Conservation (phyloP, 805 yeast species). For the Saccharomycopsis sp. region DNA sequence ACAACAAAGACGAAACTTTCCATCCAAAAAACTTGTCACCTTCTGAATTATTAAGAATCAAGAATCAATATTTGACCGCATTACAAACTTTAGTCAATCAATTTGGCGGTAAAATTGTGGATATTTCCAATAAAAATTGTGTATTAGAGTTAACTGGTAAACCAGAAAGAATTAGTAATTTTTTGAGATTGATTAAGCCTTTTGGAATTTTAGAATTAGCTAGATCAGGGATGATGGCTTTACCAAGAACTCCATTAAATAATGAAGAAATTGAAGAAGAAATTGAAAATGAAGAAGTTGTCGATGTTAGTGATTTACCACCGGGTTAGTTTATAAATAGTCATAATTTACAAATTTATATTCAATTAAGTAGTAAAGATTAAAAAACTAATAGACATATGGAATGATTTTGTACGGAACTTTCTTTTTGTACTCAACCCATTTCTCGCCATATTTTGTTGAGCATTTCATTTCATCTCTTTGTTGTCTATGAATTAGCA, state of each 20-base stretch:
- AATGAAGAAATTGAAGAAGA: conserved; percentile 35
- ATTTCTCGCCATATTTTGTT: conserved; percentile 72
- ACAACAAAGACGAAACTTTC: conserved; percentile 31
- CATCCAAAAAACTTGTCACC: conserved; percentile 89
- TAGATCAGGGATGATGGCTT: conserved; percentile 97
- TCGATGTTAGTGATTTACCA: conserved; percentile 84
- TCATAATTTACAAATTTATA: too few species aligned
- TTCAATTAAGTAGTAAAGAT: too few species aligned
- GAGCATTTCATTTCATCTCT: conserved; percentile 91
- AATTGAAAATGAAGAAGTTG: conserved; percentile 45
- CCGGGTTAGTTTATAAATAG: conserved; percentile 55
- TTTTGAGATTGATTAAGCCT: conserved; percentile 83
- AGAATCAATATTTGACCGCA: conserved; percentile 79
- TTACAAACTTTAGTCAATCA: conserved; percentile 69
- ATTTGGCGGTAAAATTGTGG: conserved; percentile 90
- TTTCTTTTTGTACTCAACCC: conserved; percentile 69
- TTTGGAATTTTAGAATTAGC: conserved; percentile 95
- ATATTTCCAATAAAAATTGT: conserved; percentile 87
- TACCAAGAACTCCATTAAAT: conserved; percentile 89
- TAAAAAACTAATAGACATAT: conserved; percentile 66
- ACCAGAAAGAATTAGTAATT: conserved; percentile 80
- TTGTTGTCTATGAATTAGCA: conserved; percentile 77
- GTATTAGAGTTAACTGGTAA: conserved; percentile 91
- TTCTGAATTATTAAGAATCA: conserved; percentile 88
- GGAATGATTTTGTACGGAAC: conserved; percentile 93